Evolutionary conservation across 177 flowering plant species (phyloP).

Genomic region (Telopea speciosissima): DNA sequence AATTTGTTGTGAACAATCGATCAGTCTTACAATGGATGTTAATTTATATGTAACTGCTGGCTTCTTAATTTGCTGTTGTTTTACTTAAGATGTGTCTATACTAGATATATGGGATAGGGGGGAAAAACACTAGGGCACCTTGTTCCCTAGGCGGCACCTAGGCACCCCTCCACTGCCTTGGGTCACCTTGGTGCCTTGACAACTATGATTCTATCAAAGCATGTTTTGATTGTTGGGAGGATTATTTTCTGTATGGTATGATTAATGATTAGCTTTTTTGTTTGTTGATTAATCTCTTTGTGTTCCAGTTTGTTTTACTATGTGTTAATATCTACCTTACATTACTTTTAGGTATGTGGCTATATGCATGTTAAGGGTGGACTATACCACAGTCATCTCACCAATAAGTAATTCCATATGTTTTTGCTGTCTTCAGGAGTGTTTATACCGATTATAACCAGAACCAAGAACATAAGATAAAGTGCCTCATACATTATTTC

Average conservation of each 20-base stretch:
- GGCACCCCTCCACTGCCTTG: too few relatives aligned
- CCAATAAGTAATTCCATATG: not conserved
- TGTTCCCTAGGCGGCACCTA: too few relatives aligned
- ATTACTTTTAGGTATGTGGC: not conserved
- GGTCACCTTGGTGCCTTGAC: too few relatives aligned
- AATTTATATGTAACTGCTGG: too few relatives aligned
- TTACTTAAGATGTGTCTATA: too few relatives aligned
- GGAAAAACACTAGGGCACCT: too few relatives aligned
- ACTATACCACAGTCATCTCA: not conserved
- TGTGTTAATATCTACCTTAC: not conserved
- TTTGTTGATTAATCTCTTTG: not conserved
- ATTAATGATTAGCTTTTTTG: not conserved
- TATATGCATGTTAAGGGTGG: not conserved
- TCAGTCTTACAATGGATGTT: too few relatives aligned
- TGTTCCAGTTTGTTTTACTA: not conserved
- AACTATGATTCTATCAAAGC: not conserved
- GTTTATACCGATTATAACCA: slow-evolving; percentile 40
- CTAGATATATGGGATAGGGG: too few relatives aligned
- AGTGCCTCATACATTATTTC: slow-evolving; percentile 83
- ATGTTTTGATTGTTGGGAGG: not conserved
- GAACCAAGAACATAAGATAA: slow-evolving; percentile 63
- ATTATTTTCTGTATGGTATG: too few relatives aligned
- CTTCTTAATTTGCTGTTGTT: too few relatives aligned
- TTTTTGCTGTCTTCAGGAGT: slow-evolving; percentile 37
- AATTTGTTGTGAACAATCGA: too few relatives aligned